Base-by-base conservation (phyloP, 768 basidiomycete species). In the Suillus clintonianus region DNA sequence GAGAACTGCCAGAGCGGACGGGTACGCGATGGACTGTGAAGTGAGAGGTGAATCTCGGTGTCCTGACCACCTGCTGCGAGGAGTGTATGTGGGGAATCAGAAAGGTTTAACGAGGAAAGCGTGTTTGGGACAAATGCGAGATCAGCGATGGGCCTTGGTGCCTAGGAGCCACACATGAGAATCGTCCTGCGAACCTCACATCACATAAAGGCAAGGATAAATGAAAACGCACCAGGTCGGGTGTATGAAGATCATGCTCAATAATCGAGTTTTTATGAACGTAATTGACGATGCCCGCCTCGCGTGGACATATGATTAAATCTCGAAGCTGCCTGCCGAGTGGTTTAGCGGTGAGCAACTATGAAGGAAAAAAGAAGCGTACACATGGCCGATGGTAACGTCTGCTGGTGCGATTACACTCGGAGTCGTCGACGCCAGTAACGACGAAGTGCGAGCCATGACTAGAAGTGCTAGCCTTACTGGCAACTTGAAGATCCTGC, bases 61-160 rank as follows among this genome's bases (percentile, higher is more conserved):
- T 89, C 86, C 70, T 89, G 89, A 5, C 90, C 90, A 66, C 90
- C 90, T 17, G 87, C 89, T 37, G 90, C 90, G n/a, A 91, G 77
- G n/a, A 92, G 81, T 0, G 82, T 85, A 43, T 85, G 81, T 2
- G 55, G 22, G 3, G 56, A 57, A 56, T 84, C 77, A 0, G 82
- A 78, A 37, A 91, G 71, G 3, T 72, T 78, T 15, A 89, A 79
- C 0, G 86, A 85, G 1, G 88, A 76, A 39, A 92, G 80, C 1
- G 88, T 87, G 70, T 89, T 90, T 14, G 90, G 87, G 9, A 70
- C 74, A 72, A 90, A 92, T 5, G 78, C 65, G 50, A 89, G 81
- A 32, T 85, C 78, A 3, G 83, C 83, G 42, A 92, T 73, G 15
- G 73, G 74, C 24, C 85, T 80, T 27, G 82, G 81, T 36, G 78